Evolutionary conservation across 2,329 filamentous ascomycete genomes (phyloP).

Genomic region (Penicillium capsulatum): DNA sequence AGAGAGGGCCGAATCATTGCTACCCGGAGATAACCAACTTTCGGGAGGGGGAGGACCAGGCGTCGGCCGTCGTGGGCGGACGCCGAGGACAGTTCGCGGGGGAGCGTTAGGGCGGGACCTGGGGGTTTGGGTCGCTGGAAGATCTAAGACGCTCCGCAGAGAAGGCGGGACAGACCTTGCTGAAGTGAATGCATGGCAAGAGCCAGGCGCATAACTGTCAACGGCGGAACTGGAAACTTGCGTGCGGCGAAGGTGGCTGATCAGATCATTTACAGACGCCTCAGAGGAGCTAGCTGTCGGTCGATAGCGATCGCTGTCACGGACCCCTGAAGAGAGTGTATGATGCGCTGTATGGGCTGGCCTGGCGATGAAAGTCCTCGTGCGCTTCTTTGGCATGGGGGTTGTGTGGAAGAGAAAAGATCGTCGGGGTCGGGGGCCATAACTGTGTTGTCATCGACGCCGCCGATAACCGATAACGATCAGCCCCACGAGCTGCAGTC

Average conservation of each 20-base stretch:
- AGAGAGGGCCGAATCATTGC: not conserved
- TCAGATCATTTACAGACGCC: constrained; percentile 46
- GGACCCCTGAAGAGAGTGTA: constrained; percentile 32
- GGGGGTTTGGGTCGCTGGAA: constrained; percentile 33
- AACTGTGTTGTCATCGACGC: not conserved
- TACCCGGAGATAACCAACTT: constrained; percentile 41
- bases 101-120: constrained; percentile 41
- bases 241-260: constrained; percentile 44
- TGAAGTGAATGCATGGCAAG: constrained; percentile 19
- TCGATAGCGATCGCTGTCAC: constrained; percentile 27
- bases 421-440: constrained; percentile 3
- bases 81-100: constrained; percentile 36
- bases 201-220: constrained; percentile 14
- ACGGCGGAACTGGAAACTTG: constrained; percentile 28
- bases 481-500: no score
- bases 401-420: constrained; percentile 8
- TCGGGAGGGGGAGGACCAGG: constrained; percentile 45
- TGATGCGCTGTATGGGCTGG: constrained; percentile 41
- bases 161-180: constrained; percentile 44
- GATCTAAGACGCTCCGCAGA: constrained; percentile 38
- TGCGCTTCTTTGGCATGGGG: constrained; percentile 48
- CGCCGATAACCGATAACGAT: no score
- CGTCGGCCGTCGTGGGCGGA: constrained; percentile 33
- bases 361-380: constrained; percentile 37
- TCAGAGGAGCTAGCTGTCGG: constrained; percentile 20